Percentiles rank a stretch among this genome's conserved stretches.
Evolutionary conservation across 805 yeast genomes (phyloP).

Genomic region (Candida piceae): DNA sequence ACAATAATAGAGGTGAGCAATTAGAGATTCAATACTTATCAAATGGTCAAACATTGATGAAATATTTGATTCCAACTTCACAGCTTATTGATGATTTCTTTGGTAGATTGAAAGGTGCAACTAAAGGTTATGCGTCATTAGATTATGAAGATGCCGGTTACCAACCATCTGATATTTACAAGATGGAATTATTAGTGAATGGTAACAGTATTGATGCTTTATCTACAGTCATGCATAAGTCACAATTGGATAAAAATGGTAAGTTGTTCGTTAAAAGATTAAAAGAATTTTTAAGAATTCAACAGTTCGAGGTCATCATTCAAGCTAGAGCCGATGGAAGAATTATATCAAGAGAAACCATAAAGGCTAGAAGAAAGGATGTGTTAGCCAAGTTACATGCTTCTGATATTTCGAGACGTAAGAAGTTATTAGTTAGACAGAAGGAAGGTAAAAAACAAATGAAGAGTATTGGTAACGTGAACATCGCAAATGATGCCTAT

Average conservation of each 20-base stretch:
- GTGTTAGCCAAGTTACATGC: slow-evolving; percentile 94
- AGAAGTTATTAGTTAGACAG: slow-evolving; percentile 80
- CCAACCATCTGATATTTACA: slow-evolving; percentile 71
- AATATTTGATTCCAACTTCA: slow-evolving; percentile 79
- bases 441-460: slow-evolving; percentile 89
- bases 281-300: slow-evolving; percentile 72
- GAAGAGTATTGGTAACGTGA: slow-evolving; percentile 74
- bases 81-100: slow-evolving; percentile 93
- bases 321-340: slow-evolving; percentile 82
- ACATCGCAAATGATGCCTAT: slow-evolving; percentile 79
- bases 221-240: slow-evolving; percentile 81
- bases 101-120: slow-evolving; percentile 84
- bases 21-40: slow-evolving; percentile 69
- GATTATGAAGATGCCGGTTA: slow-evolving; percentile 96
- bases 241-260: slow-evolving; percentile 70
- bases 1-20: slow-evolving; percentile 77
- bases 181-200: slow-evolving; percentile 83
- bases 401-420: slow-evolving; percentile 83
- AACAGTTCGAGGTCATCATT: slow-evolving; percentile 86
- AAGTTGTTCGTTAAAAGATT: slow-evolving; percentile 79
- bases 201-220: slow-evolving; percentile 88
- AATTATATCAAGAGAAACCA: slow-evolving; percentile 86
- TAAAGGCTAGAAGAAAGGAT: slow-evolving; percentile 89
- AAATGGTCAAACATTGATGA: slow-evolving; percentile 76
- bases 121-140: slow-evolving; percentile 89